Evolutionary conservation across 305 asterid genomes (phyloP), one percentile per base, ranked within the genome.

Genomic region (Fraxinus xanthoxyloides): DNA sequence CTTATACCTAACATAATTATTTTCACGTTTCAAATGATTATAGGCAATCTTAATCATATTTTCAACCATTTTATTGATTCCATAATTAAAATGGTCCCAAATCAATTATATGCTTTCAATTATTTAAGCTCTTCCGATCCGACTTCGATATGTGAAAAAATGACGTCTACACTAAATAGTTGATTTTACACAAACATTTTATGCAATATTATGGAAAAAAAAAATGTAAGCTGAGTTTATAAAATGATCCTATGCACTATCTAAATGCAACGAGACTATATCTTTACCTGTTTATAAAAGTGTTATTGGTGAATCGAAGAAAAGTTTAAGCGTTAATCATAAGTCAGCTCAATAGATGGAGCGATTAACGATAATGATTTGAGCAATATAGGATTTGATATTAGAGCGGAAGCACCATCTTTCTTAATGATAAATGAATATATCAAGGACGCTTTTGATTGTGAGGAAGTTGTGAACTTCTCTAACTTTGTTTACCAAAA

Each of bases 11-110:
- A 81, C 73, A 85, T 76, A 80, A 84, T 90, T 82, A 88, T 90
- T 84, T 87, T 79, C 63, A 78, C 83, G 87, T 81, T 82, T 36
- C 89, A 76, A 85, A 87, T 90, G 85, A 88, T 84, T 81, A 85
- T 83, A 76, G 70, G 73, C 83, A 79, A 86, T 87, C 85, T 40
- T 67, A 36, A 31, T 73, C 24, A 76, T 76, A 26, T 34, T 69
- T 43, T 84, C 28, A 15, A 69, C 17, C 79, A 75, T 81, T 79
- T n/a, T 23, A 4, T 1, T 31, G 82, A 78, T 75, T 78, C 79
- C 32, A 56, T 59, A 69, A 59, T 56, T 54, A 74, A 36, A 35
- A 54, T 40, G 43, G 63, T 26, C 26, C 24, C 73, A 26, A 65
- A 9, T 65, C 35, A 26, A 65, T 24, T 17, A 26, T 65, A 65